A percentile compares a stretch with the other conserved stretches of the same genome.
phyloP scores from a whole-genome alignment of 257 asterid species.

The Anisodus acutangulus region DNA sequence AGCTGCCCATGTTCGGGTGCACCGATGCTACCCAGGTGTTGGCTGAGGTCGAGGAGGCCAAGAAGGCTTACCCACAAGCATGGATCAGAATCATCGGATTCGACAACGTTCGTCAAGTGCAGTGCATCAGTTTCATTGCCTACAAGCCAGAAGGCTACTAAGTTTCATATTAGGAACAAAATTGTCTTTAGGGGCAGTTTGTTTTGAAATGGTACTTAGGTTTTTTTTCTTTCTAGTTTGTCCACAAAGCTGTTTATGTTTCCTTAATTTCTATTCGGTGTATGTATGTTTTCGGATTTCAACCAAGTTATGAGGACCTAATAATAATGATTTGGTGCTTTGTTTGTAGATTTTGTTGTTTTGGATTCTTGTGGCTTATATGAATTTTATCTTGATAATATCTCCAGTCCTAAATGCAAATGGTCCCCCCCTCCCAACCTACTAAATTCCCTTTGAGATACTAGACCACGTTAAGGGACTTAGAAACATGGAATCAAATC shows the following conservation, averaged over 20 bases:
- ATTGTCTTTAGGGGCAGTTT: conserved; percentile 20
- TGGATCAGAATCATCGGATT: conserved; percentile 60
- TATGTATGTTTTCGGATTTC: conserved; percentile 33
- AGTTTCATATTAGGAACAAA: conserved; percentile 29
- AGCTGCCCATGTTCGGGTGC: conserved; percentile 69
- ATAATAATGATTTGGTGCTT: conserved; percentile 26
- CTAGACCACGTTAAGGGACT: no score
- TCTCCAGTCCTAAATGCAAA: conserved; percentile 6
- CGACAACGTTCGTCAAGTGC: conserved; percentile 48
- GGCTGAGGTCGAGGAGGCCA: conserved; percentile 43
- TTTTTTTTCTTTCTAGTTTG: neutral
- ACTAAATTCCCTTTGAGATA: no score
- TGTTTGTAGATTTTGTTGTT: neutral
- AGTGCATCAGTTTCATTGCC: conserved; percentile 51
- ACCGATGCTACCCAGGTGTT: conserved; percentile 52
- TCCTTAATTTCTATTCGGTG: conserved; percentile 24
- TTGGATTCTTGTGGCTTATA: neutral
- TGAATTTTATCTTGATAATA: neutral
- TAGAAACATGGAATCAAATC: no score
- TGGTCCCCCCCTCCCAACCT: neutral
- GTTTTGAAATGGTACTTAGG: neutral
- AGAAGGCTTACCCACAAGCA: conserved; percentile 37
- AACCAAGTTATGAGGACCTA: conserved; percentile 37
- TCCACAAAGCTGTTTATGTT: neutral
- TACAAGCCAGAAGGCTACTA: conserved; percentile 33